A percentile compares a stretch with the other conserved stretches of the same genome.
These are phyloP conservation scores for Puccinellia tenuiflora DNA, from an alignment of 176 grass and related monocot species.

Conservation along the genomic window DNA sequence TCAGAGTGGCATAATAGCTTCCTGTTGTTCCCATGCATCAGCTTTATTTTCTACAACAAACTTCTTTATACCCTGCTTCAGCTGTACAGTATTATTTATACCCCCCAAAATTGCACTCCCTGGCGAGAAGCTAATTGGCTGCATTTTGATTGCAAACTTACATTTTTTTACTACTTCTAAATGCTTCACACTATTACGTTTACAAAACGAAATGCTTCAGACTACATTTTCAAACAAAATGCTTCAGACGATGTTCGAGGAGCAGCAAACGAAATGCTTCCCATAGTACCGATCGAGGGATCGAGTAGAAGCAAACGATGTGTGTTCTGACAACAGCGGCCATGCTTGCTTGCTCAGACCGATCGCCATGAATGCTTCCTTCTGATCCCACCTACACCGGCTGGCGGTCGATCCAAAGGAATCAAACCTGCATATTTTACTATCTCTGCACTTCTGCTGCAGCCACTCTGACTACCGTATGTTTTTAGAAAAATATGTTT, in stretches of 20 bases:
- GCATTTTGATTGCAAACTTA: background rate
- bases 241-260: no score
- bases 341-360: background rate
- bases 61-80: background rate
- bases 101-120: background rate
- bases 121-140: background rate
- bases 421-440: constrained; percentile 2
- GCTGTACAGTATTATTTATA: no score
- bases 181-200: background rate
- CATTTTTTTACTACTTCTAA: background rate
- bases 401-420: constrained; percentile 26
- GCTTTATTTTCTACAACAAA: background rate
- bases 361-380: constrained; percentile 26
- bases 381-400: background rate
- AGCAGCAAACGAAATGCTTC: no score
- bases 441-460: background rate
- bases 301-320: background rate
- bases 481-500: no score
- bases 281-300: background rate
- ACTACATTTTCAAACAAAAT: background rate
- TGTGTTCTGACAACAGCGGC: background rate
- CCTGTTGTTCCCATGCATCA: background rate
- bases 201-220: no score
- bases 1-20: background rate
- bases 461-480: background rate